A percentile compares a stretch with the other conserved stretches of the same genome.
phyloP scores from a whole-genome alignment of 2,329 filamentous ascomycete genomes.

The Tolypocladium album region DNA sequence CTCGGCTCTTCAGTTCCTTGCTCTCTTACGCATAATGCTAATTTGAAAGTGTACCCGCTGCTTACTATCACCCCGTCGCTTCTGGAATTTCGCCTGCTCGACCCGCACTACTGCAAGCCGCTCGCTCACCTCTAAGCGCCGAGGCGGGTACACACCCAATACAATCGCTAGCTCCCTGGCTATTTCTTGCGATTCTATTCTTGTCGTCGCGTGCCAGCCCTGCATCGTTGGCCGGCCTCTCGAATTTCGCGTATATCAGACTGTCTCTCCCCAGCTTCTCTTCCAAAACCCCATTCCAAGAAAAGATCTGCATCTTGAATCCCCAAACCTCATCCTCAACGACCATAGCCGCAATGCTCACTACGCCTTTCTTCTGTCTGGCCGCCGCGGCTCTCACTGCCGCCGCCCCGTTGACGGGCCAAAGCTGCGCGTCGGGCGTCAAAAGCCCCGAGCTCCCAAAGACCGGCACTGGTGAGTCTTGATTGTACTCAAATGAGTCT shows the following conservation, averaged over 20 bases:
- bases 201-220: conserved; percentile 1
- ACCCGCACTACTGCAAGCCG: conserved; percentile 8
- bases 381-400: conserved; percentile 18
- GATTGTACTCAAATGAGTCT: neutral
- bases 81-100: neutral
- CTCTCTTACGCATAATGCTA: neutral
- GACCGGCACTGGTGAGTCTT: conserved; percentile 24
- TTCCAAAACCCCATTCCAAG: neutral
- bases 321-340: neutral
- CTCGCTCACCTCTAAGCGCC: conserved; percentile 11
- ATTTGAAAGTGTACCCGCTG: neutral
- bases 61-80: neutral
- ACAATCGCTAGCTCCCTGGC: conserved; percentile 1
- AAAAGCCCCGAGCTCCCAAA: conserved; percentile 22
- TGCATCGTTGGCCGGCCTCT: neutral
- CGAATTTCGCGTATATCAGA: conserved; percentile 4
- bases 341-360: conserved; percentile 16
- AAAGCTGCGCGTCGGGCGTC: neutral
- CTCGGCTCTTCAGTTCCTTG: neutral
- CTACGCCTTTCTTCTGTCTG: conserved; percentile 20
- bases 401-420: neutral
- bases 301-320: conserved; percentile 9
- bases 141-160: conserved; percentile 10
- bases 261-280: conserved; percentile 1
- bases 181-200: conserved; percentile 6